phyloP scores from a whole-genome alignment of 371 early-diverging fungal species.

The Syncephalastrum sp. region DNA sequence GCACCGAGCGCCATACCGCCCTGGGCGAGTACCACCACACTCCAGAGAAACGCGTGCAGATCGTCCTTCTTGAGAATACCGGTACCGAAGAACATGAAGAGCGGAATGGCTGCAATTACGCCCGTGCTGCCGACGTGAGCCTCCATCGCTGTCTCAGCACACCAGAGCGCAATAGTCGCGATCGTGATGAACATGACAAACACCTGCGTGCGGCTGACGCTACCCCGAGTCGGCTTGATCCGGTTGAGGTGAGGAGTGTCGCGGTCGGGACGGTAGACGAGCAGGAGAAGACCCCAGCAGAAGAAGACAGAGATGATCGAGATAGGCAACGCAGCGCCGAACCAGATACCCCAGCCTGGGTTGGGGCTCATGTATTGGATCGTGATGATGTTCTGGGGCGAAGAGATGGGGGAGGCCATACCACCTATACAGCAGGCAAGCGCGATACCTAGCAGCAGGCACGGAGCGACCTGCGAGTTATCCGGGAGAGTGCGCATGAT shows the following conservation, averaged over 20 bases:
- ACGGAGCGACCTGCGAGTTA: slow-evolving; percentile 73
- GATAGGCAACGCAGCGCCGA: slow-evolving; percentile 76
- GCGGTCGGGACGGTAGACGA: slow-evolving; percentile 62
- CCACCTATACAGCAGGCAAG: slow-evolving; percentile 94
- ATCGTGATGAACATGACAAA: slow-evolving; percentile 60
- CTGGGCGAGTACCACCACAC: slow-evolving; percentile 91
- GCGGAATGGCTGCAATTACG: slow-evolving; percentile 88
- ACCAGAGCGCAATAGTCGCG: slow-evolving; percentile 85
- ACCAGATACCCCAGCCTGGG: slow-evolving; percentile 89
- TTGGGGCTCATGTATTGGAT: slow-evolving; percentile 82
- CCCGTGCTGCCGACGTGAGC: slow-evolving; percentile 88
- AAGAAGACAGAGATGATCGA: slow-evolving; percentile 68
- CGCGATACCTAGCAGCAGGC: slow-evolving; percentile 92
- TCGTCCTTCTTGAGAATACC: slow-evolving; percentile 90
- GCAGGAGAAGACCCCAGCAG: slow-evolving; percentile 82
- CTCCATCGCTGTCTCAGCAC: slow-evolving; percentile 73
- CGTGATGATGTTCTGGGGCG: slow-evolving; percentile 94
- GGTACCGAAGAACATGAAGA: slow-evolving; percentile 80
- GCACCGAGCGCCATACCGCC: slow-evolving; percentile 87
- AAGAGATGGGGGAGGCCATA: slow-evolving; percentile 96
- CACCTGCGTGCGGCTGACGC: slow-evolving; percentile 53
- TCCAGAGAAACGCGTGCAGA: slow-evolving; percentile 87
- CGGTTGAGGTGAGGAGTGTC: slow-evolving; percentile 47
- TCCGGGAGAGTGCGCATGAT: slow-evolving; percentile 70
- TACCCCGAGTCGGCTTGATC: slow-evolving; percentile 53